Evolutionary conservation across 345 rosid species (phyloP), one percentile per base, ranked within the genome.

Genomic region (Turritis glabra): DNA sequence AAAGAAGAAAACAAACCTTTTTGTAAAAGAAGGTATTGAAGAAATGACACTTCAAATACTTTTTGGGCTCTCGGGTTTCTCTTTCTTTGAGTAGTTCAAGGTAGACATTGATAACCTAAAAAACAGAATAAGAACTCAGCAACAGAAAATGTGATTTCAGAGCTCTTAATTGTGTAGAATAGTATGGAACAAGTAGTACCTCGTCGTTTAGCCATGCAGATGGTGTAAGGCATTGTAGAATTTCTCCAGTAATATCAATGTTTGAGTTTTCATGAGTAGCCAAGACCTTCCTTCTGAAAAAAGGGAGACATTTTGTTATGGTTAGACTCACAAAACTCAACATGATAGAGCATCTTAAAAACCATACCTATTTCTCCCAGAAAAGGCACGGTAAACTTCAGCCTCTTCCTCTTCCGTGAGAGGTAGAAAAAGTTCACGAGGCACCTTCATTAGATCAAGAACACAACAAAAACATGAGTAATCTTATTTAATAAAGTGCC

Each of bases 21-120:
- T 92, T 92, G 91, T 92, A 96, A 74, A 96, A 96, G 71, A 96
- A 96, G 33, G 99, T 90, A 75, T 71, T 96, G 77, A 87, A 90
- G 79, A 87, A 96, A 85, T 96, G 99, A 59, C 98, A 96, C 83
- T 90, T 96, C 68, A 92, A 76, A 73, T 86, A 92, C 81, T 88
- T 92, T 65, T 80, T 68, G 51, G 99, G 95, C 60, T 92, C 95
- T 80, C 98, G 87, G 44, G 72, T 87, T 79, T 96, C 98, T 82
- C 99, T 80, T 76, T 90, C 99, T 85, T 96, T 96, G 69, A 96
- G 87, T 73, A 96, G 79, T 73, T 87, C 99, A 35, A 92, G 90
- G 52, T 92, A 96, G 53, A 96, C 64, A 80, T 96, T 92, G 74
- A 95, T 95, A 75, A 92, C 98, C 99, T 95, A 77, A 33, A 65